phyloP scores from a whole-genome alignment of 192 early-diverging fungal genomes.

The Backusella morwellensis region DNA sequence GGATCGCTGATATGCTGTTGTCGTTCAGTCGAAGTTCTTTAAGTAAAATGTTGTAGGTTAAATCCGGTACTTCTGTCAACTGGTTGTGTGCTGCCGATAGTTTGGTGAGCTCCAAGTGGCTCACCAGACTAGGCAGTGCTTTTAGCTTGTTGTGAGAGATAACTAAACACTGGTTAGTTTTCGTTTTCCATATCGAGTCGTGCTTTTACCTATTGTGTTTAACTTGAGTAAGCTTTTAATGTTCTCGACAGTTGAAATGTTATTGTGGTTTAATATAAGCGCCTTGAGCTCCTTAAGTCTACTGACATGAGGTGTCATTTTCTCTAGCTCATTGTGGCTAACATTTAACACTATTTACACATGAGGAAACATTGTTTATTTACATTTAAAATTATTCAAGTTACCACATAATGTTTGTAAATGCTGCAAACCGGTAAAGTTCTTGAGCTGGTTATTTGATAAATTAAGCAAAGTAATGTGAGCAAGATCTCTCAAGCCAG shows the following conservation, averaged over 20 bases:
- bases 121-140: conserved; percentile 50
- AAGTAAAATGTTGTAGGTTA: conserved; percentile 53
- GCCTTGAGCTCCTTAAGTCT: conserved; percentile 69
- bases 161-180: conserved; percentile 35
- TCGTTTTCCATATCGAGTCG: no score
- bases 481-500: conserved; percentile 50
- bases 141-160: conserved; percentile 78
- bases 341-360: conserved; percentile 59
- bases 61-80: conserved; percentile 64
- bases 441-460: conserved; percentile 59
- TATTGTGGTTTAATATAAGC: conserved; percentile 78
- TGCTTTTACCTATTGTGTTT: conserved; percentile 62
- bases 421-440: conserved; percentile 49
- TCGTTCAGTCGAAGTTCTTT: conserved; percentile 76
- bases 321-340: conserved; percentile 60
- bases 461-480: conserved; percentile 67
- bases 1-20: conserved; percentile 65
- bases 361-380: no score
- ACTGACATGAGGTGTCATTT: conserved; percentile 55
- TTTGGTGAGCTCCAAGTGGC: conserved; percentile 66
- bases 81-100: conserved; percentile 75
- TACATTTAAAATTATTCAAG: background rate
- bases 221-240: conserved; percentile 54
- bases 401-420: conserved; percentile 63
- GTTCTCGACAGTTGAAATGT: conserved; percentile 64